These are phyloP conservation scores for Phaffia tasmanica DNA, from an alignment of 768 basidiomycete species.

Conservation along the genomic window DNA sequence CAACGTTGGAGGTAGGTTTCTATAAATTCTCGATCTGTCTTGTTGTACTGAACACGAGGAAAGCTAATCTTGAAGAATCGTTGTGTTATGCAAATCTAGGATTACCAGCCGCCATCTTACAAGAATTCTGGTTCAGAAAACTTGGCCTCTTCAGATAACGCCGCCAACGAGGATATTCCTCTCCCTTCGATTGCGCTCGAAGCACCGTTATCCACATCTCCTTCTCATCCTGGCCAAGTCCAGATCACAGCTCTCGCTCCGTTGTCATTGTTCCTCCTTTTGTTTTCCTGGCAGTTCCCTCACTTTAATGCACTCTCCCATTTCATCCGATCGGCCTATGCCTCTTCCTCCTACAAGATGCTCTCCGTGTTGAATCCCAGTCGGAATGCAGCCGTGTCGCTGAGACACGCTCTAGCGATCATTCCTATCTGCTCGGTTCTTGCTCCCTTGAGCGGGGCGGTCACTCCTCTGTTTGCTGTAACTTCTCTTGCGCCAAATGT, in stretches of 20 bases:
- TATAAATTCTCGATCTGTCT: too few relatives aligned
- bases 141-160: too few relatives aligned
- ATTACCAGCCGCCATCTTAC: too few relatives aligned
- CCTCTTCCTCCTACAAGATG: conserved; percentile 89
- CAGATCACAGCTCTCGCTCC: conserved; percentile 61
- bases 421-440: conserved; percentile 67
- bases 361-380: conserved; percentile 64
- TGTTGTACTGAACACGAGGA: too few relatives aligned
- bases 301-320: conserved; percentile 93
- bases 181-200: conserved; percentile 23
- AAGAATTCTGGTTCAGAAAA: too few relatives aligned
- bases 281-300: conserved; percentile 97
- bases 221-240: conserved; percentile 17
- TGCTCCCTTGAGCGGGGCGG: conserved; percentile 77
- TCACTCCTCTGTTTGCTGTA: conserved; percentile 78
- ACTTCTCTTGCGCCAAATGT: conserved; percentile 66
- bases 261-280: conserved; percentile 64
- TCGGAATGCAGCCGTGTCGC: conserved; percentile 71
- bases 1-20: too few relatives aligned
- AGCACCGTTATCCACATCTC: conserved; percentile 37
- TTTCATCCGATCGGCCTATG: conserved; percentile 74
- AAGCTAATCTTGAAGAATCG: too few relatives aligned
- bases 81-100: too few relatives aligned
- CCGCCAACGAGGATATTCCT: conserved; percentile 7
- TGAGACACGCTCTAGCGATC: conserved; percentile 69